Conservation (phyloP, 495 filamentous ascomycete genomes). For the Aspergillus diversus region DNA sequence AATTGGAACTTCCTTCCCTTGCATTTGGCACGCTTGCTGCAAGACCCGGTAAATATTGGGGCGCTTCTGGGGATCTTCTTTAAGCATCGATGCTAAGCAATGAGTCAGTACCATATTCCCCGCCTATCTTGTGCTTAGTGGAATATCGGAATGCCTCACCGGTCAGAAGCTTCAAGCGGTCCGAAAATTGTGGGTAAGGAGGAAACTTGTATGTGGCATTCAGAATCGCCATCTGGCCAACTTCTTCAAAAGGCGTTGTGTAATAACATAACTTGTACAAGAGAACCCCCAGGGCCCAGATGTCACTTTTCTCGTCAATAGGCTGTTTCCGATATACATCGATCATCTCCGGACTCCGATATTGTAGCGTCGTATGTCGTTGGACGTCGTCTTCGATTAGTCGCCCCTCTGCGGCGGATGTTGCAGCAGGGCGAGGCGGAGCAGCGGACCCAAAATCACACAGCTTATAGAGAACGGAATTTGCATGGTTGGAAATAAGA, state of each 20-base stretch:
- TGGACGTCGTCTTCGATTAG: slow-evolving; percentile 96
- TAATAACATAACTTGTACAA: slow-evolving; percentile 99
- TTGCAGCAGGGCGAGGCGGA: slow-evolving; percentile 79
- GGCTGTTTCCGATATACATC: slow-evolving; percentile 96
- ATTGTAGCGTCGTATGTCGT: slow-evolving; percentile 95
- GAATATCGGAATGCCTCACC: slow-evolving; percentile 55
- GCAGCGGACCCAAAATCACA: slow-evolving; percentile 98
- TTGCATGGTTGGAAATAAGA: slow-evolving; percentile 72
- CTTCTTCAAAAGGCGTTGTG: slow-evolving; percentile 97
- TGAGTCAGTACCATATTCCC: slow-evolving; percentile 16
- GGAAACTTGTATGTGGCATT: slow-evolving; percentile 96
- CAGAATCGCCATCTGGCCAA: slow-evolving; percentile 96
- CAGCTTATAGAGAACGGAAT: slow-evolving; percentile 77
- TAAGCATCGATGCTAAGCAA: slow-evolving; percentile 78
- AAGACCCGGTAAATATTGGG: slow-evolving; percentile 95
- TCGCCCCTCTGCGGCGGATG: slow-evolving; percentile 81
- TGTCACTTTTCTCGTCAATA: slow-evolving; percentile 98
- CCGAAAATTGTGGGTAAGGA: slow-evolving; percentile 83
- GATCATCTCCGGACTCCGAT: slow-evolving; percentile 97
- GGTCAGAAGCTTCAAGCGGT: slow-evolving; percentile 87
- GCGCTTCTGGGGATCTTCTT: slow-evolving; percentile 77
- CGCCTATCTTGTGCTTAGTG: slow-evolving; percentile 7
- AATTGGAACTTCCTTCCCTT: slow-evolving; percentile 85
- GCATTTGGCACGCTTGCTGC: slow-evolving; percentile 83
- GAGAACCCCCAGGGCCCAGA: slow-evolving; percentile 95